Conservation (phyloP, 495 filamentous ascomycete genomes). For the Neurospora sp. region DNA sequence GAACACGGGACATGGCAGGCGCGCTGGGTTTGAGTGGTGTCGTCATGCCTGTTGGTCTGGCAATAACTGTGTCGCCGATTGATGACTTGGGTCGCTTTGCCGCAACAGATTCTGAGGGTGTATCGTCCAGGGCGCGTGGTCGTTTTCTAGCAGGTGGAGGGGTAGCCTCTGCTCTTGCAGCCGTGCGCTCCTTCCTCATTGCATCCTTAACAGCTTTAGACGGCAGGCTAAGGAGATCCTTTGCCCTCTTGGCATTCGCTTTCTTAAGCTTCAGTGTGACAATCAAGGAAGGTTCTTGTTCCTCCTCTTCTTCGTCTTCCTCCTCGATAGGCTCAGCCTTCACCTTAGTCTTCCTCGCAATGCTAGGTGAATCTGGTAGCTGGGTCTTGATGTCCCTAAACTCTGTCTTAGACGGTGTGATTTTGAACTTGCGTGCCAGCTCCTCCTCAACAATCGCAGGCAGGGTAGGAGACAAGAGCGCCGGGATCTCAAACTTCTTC, state of each 20-base stretch:
- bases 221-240: constrained; percentile 33
- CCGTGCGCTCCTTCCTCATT: constrained; percentile 29
- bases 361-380: constrained; percentile 25
- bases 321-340: constrained; percentile 17
- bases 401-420: constrained; percentile 22
- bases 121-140: constrained; percentile 27
- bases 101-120: constrained; percentile 10
- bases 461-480: constrained; percentile 38
- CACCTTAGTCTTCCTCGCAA: constrained; percentile 27
- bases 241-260: constrained; percentile 27
- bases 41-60: constrained; percentile 19
- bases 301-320: constrained; percentile 17
- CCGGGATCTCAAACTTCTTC: constrained; percentile 20
- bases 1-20: constrained; percentile 35
- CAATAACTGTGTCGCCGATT: constrained; percentile 11
- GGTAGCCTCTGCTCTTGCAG: constrained; percentile 23
- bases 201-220: constrained; percentile 30
- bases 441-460: constrained; percentile 35
- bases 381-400: constrained; percentile 19
- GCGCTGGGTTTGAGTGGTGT: constrained; percentile 35
- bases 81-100: constrained; percentile 23
- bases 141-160: constrained; percentile 33
- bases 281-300: constrained; percentile 11
- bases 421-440: constrained; percentile 24
- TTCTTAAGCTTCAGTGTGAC: constrained; percentile 35